A percentile compares a stretch with the other conserved stretches of the same genome.
These are phyloP conservation scores for Xerocomus nothofagi DNA, from an alignment of 1,284 basidiomycete species.

Conservation along the genomic window DNA sequence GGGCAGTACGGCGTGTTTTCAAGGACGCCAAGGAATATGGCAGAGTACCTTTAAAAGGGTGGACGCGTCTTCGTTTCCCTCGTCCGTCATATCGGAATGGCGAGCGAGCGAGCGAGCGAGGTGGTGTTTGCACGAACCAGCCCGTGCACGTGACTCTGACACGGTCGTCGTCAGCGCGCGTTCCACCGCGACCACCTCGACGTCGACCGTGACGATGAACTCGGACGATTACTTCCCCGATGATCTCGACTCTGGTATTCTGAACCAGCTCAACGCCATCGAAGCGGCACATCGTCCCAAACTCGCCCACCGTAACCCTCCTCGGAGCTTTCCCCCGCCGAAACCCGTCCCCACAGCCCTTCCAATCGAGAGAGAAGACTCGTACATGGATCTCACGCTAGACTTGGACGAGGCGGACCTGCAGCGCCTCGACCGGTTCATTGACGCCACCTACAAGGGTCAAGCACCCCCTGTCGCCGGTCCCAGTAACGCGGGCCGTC, in stretches of 20 bases:
- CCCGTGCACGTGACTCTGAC: conserved; percentile 14
- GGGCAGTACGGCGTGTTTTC: conserved; percentile 47
- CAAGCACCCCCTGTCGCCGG: conserved; percentile 40
- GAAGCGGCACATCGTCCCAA: conserved; percentile 53
- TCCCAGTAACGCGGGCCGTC: conserved; percentile 40
- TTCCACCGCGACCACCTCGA: conserved; percentile 8
- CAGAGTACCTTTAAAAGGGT: conserved; percentile 65
- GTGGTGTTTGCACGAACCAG: no score
- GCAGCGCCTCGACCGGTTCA: conserved; percentile 50
- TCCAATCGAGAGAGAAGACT: conserved; percentile 40
- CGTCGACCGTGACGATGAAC: conserved; percentile 53
- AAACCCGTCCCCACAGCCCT: conserved; percentile 5
- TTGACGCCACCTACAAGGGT: conserved; percentile 44
- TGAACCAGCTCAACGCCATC: conserved; percentile 61
- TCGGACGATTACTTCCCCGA: conserved; percentile 58
- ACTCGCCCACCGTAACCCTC: conserved; percentile 1
- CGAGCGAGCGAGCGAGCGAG: conserved; percentile 75
- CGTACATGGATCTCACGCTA: conserved; percentile 56
- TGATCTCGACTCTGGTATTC: conserved; percentile 49
- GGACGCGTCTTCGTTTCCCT: conserved; percentile 21
- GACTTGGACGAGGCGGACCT: conserved; percentile 57
- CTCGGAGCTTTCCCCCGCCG: conserved; percentile 5
- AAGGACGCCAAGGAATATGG: conserved; percentile 43
- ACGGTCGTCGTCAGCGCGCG: background rate
- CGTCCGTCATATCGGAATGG: conserved; percentile 55